phyloP scores from a whole-genome alignment of 306 rosid genomes.

The Rosa persica region DNA sequence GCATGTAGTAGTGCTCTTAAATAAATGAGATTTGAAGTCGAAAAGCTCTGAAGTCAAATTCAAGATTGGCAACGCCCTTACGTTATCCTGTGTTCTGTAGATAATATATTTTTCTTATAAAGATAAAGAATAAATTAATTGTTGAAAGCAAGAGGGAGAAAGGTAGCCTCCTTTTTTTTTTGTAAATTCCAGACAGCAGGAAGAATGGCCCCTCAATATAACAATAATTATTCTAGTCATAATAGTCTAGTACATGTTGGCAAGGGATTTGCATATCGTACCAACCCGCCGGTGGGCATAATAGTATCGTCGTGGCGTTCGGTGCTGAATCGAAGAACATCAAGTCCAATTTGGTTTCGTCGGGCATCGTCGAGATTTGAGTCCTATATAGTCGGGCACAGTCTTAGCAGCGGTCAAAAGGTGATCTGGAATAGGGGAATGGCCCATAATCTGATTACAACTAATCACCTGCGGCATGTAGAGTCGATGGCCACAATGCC shows the following conservation, averaged over 20 bases:
- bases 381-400: not conserved
- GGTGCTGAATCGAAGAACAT: not conserved
- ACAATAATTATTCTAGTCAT: not conserved
- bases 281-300: not conserved
- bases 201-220: not conserved
- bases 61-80: not conserved
- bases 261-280: not conserved
- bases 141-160: not conserved
- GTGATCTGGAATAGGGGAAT: not conserved
- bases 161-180: too few species aligned
- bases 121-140: too few species aligned
- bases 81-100: not conserved
- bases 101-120: too few species aligned
- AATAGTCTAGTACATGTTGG: not conserved
- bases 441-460: constrained; percentile 21
- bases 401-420: not conserved
- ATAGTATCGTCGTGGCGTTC: not conserved
- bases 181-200: not conserved
- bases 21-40: not conserved
- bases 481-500: constrained; percentile 54
- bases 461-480: constrained; percentile 44
- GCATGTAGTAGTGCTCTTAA: not conserved
- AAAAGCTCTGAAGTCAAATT: not conserved
- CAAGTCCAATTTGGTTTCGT: not conserved
- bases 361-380: not conserved